These are phyloP conservation scores for Sugiyamaella mastotermitis DNA, from an alignment of 805 yeast genomes.

Conservation along the genomic window DNA sequence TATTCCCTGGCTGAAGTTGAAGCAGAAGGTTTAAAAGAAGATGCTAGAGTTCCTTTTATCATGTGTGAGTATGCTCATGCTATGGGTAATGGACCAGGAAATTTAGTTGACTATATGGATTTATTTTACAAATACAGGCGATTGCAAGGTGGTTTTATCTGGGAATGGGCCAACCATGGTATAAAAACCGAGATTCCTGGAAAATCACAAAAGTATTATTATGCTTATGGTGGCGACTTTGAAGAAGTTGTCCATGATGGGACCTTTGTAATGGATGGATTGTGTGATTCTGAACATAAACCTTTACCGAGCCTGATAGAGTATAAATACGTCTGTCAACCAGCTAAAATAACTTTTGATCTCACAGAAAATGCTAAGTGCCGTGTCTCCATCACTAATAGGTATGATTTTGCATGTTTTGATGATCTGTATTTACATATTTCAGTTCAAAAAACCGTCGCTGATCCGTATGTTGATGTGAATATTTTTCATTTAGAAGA, in stretches of 20 bases:
- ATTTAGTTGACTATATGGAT: slow-evolving; percentile 30
- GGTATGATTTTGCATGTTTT: slow-evolving; percentile 9
- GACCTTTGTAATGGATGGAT: slow-evolving; percentile 35
- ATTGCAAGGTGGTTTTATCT: slow-evolving; percentile 35
- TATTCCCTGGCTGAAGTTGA: slow-evolving; percentile 24
- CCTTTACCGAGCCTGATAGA: slow-evolving; percentile 34
- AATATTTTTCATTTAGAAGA: neutral
- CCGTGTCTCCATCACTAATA: slow-evolving; percentile 8
- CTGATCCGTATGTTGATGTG: neutral
- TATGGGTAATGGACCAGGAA: slow-evolving; percentile 38
- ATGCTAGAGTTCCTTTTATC: slow-evolving; percentile 29
- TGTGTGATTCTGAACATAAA: slow-evolving; percentile 28
- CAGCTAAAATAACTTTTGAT: slow-evolving; percentile 17
- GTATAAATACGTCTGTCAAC: slow-evolving; percentile 32
- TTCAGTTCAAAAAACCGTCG: slow-evolving; percentile 1
- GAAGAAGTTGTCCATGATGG: slow-evolving; percentile 34
- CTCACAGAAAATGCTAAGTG: neutral
- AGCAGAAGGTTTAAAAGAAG: slow-evolving; percentile 16
- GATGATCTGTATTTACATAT: slow-evolving; percentile 7
- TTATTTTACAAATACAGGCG: slow-evolving; percentile 27
- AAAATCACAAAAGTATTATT: slow-evolving; percentile 16
- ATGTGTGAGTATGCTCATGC: slow-evolving; percentile 36
- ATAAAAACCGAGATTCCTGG: slow-evolving; percentile 16
- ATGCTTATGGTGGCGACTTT: slow-evolving; percentile 35
- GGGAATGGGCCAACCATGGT: slow-evolving; percentile 40